phyloP scores from a whole-genome alignment of 1,284 basidiomycete genomes.

The Limonomyces culmigenus region DNA sequence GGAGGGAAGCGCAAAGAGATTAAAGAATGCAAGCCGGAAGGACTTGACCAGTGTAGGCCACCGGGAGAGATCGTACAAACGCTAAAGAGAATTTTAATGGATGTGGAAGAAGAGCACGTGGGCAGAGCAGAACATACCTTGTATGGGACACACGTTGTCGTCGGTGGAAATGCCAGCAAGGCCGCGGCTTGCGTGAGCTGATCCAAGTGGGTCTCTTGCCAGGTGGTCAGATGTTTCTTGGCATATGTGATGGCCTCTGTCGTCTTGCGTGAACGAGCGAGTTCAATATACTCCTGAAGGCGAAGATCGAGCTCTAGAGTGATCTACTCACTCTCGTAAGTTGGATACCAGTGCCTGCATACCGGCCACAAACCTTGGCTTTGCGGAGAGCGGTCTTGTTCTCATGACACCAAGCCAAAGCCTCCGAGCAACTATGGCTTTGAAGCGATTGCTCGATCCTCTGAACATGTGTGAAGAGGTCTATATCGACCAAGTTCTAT shows the following conservation, averaged over 20 bases:
- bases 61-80: slow-evolving; percentile 63
- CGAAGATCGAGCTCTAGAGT: slow-evolving; percentile 92
- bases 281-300: slow-evolving; percentile 92
- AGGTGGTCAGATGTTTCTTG: slow-evolving; percentile 67
- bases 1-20: slow-evolving; percentile 71
- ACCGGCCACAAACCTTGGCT: slow-evolving; percentile 62
- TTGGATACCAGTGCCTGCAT: too few relatives aligned
- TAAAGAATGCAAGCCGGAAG: slow-evolving; percentile 76
- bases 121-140: slow-evolving; percentile 25
- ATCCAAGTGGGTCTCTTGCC: slow-evolving; percentile 62
- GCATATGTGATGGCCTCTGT: slow-evolving; percentile 75
- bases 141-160: slow-evolving; percentile 53
- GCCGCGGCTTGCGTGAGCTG: slow-evolving; percentile 69
- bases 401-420: slow-evolving; percentile 91
- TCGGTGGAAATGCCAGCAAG: slow-evolving; percentile 56
- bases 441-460: slow-evolving; percentile 72
- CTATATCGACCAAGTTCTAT: slow-evolving; percentile 76
- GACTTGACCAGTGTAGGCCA: slow-evolving; percentile 62
- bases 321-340: slow-evolving; percentile 32
- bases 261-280: slow-evolving; percentile 53
- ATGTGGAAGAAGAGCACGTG: not conserved
- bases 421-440: slow-evolving; percentile 68
- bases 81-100: slow-evolving; percentile 23
- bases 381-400: slow-evolving; percentile 87
- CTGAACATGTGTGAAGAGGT: slow-evolving; percentile 78